Conservation (phyloP, 352 stramenopile genomes). For the Albugo laibachii region DNA sequence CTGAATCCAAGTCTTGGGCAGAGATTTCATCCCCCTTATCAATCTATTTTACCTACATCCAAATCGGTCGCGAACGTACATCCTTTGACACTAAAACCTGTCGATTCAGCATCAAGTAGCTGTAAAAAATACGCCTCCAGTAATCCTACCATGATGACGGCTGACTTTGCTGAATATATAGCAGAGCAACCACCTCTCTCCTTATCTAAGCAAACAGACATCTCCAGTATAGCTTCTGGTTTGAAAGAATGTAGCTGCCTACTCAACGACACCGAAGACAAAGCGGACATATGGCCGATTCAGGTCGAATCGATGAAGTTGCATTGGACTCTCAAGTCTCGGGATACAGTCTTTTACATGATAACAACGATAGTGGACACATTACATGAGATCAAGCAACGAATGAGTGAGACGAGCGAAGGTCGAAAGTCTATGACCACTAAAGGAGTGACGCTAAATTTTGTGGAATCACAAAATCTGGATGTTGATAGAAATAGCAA, state of each 20-base stretch:
- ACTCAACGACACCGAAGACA: slow-evolving; percentile 37
- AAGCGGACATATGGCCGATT: slow-evolving; percentile 51
- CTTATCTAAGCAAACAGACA: slow-evolving; percentile 6
- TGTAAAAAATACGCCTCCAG: slow-evolving; percentile 11
- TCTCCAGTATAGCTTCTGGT: slow-evolving; percentile 10
- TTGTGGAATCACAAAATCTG: neutral
- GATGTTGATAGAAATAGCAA: slow-evolving; percentile 20
- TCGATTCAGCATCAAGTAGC: neutral
- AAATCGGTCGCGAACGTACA: neutral
- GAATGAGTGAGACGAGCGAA: slow-evolving; percentile 14
- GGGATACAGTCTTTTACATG: slow-evolving; percentile 55
- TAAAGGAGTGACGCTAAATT: neutral
- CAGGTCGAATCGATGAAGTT: slow-evolving; percentile 70
- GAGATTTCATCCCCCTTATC: neutral
- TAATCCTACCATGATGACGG: slow-evolving; percentile 13
- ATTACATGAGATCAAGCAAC: slow-evolving; percentile 18
- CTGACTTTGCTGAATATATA: slow-evolving; percentile 15
- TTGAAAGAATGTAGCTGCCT: slow-evolving; percentile 28
- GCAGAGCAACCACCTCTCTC: slow-evolving; percentile 24
- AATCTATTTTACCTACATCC: neutral
- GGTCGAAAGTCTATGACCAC: neutral
- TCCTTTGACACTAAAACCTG: neutral
- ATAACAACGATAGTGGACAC: slow-evolving; percentile 16
- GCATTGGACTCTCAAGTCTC: slow-evolving; percentile 56
- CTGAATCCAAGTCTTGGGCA: neutral